Conservation (phyloP, 2,329 filamentous ascomycete species). For the Epichloe brachyelytri region DNA sequence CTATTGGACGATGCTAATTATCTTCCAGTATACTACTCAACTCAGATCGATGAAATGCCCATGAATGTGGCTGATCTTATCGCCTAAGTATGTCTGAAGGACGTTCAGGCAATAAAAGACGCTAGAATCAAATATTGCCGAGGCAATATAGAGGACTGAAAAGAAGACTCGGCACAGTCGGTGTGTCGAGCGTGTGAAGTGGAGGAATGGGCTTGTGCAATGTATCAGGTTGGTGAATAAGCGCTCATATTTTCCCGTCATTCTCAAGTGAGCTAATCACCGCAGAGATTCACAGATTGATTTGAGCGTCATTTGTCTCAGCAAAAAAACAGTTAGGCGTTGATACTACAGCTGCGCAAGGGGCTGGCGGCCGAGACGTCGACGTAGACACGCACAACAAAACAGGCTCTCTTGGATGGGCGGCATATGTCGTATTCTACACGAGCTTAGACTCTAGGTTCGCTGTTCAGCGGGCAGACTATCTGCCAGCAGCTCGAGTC, state of each 20-base stretch:
- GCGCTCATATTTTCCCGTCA: not conserved
- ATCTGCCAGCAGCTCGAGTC: not conserved
- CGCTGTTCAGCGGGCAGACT: not conserved
- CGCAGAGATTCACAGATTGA: constrained; percentile 2
- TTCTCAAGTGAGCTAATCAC: not conserved
- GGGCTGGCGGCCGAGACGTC: not conserved
- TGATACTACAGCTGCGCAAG: not conserved
- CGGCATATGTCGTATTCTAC: not conserved
- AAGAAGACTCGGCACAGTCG: not conserved
- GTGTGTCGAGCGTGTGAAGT: constrained; percentile 1
- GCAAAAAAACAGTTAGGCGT: not conserved
- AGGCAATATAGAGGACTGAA: not conserved
- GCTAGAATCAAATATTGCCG: not conserved
- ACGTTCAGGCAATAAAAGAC: not conserved
- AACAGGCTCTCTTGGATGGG: not conserved
- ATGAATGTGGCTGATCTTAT: constrained; percentile 73
- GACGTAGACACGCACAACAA: not conserved
- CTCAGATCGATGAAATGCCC: constrained; percentile 96
- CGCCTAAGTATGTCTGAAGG: constrained; percentile 24
- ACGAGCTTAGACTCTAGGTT: not conserved
- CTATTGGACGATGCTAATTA: constrained; percentile 20
- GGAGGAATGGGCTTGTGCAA: constrained; percentile 9
- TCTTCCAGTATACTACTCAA: constrained; percentile 72
- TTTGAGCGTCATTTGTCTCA: not conserved
- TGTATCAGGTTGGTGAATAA: constrained; percentile 7